Conservation (phyloP, 2,329 filamentous ascomycete genomes). For the Pseudogymnoascus sp. region DNA sequence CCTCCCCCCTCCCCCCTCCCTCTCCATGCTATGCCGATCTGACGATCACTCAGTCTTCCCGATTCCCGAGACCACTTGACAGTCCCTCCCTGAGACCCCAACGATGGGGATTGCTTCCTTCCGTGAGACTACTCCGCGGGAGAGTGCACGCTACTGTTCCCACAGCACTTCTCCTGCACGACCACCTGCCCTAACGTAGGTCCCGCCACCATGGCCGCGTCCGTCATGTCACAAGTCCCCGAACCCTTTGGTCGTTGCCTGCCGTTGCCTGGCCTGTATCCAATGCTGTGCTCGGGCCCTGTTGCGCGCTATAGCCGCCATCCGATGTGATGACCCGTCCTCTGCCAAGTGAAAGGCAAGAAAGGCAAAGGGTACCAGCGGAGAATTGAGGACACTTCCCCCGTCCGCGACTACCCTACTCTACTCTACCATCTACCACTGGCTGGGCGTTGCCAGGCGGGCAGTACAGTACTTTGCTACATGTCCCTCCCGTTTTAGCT, state of each 20-base stretch:
- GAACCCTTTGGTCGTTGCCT: constrained; percentile 7
- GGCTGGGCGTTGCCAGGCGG: not conserved
- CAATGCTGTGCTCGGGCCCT: not conserved
- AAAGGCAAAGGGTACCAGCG: not conserved
- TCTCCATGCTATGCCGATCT: not conserved
- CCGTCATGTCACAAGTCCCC: not conserved
- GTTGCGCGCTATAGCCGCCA: not conserved
- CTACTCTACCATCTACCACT: too few species aligned
- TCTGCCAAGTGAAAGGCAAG: not conserved
- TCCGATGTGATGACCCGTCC: not conserved
- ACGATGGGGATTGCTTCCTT: not conserved
- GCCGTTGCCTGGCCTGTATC: too few species aligned
- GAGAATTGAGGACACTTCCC: not conserved
- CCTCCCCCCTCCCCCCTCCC: not conserved
- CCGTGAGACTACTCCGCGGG: not conserved
- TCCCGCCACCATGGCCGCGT: not conserved
- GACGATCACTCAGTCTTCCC: not conserved
- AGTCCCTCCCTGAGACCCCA: not conserved
- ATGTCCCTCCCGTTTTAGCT: not conserved
- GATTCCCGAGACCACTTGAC: not conserved
- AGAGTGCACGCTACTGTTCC: not conserved
- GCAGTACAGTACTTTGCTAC: not conserved
- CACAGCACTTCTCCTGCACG: not conserved
- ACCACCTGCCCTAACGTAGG: not conserved
- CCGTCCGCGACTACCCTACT: not conserved